phyloP scores from a whole-genome alignment of 2,329 filamentous ascomycete species.

The Ceratocystis papillata region DNA sequence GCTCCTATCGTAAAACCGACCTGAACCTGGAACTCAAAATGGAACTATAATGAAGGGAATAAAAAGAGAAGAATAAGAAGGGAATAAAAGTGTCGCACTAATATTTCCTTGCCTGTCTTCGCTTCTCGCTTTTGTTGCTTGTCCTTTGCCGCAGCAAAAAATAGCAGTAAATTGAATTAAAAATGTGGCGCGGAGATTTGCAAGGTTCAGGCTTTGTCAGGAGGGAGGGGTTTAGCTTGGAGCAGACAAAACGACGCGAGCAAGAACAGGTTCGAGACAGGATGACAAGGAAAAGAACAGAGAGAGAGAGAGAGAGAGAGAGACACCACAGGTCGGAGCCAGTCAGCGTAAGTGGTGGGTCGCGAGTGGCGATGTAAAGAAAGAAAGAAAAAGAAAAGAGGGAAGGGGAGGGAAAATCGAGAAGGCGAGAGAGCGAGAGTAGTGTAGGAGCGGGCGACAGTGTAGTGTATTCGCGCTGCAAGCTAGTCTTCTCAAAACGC shows the following conservation, averaged over 20 bases:
- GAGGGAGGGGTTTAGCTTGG: not conserved
- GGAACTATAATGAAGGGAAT: slow-evolving; percentile 14
- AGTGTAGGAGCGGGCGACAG: not conserved
- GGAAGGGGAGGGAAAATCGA: not conserved
- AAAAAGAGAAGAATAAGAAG: slow-evolving; percentile 1
- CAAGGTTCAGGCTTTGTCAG: slow-evolving; percentile 4
- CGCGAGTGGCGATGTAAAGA: not conserved
- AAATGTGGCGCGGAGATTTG: slow-evolving; percentile 6
- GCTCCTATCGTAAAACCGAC: slow-evolving; percentile 21
- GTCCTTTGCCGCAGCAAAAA: slow-evolving; percentile 14
- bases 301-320: not conserved
- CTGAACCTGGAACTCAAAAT: slow-evolving; percentile 24
- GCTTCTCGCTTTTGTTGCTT: slow-evolving; percentile 8
- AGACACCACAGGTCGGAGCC: not conserved
- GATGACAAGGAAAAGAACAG: not conserved
- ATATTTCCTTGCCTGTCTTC: slow-evolving; percentile 6
- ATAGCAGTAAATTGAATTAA: slow-evolving; percentile 11
- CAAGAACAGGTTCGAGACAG: slow-evolving; percentile 9
- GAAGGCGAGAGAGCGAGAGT: not conserved
- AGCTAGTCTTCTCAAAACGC: not conserved
- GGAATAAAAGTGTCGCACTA: slow-evolving; percentile 4
- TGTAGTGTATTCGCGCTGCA: no score
- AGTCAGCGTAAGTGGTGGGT: not conserved
- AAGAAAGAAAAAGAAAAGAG: not conserved
- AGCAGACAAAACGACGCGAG: not conserved